Conservation (phyloP, 2,329 filamentous ascomycete genomes). For the Cordyceps fumosorosea region DNA sequence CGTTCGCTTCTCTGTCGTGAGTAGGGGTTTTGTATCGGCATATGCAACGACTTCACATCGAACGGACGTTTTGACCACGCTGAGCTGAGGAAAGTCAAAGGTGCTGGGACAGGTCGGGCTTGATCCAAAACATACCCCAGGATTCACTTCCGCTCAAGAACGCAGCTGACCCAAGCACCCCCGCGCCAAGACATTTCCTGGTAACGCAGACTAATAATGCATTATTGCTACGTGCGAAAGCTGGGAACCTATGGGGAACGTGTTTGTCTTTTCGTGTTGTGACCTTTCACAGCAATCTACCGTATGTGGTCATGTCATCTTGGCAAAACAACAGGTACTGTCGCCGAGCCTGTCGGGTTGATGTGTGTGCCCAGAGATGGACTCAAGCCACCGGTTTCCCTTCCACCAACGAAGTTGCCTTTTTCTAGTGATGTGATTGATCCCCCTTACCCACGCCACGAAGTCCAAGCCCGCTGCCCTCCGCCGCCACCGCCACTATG, state of each 20-base stretch:
- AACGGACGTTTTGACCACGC: background rate
- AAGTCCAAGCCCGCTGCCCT: background rate
- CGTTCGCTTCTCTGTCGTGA: background rate
- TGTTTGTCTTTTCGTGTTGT: background rate
- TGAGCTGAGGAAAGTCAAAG: too few species aligned
- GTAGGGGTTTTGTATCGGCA: background rate
- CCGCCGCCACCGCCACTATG: slow-evolving; percentile 2
- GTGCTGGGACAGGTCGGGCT: background rate
- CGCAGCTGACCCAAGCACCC: background rate
- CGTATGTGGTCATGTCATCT: background rate
- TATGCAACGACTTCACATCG: background rate
- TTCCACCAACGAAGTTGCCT: background rate
- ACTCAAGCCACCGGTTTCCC: background rate
- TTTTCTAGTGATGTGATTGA: background rate
- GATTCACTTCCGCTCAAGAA: background rate
- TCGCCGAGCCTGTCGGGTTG: background rate
- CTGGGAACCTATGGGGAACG: background rate
- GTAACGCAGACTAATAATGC: background rate
- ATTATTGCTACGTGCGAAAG: background rate
- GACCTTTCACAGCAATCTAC: background rate
- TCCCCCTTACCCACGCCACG: slow-evolving; percentile 7
- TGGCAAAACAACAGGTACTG: background rate
- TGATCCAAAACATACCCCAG: background rate
- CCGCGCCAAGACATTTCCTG: background rate
- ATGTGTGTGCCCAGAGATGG: slow-evolving; percentile 4